Evolutionary conservation across 163 green algal species (phyloP), one percentile per base, ranked within the genome.

Genomic region (Scenedesmus sp.): DNA sequence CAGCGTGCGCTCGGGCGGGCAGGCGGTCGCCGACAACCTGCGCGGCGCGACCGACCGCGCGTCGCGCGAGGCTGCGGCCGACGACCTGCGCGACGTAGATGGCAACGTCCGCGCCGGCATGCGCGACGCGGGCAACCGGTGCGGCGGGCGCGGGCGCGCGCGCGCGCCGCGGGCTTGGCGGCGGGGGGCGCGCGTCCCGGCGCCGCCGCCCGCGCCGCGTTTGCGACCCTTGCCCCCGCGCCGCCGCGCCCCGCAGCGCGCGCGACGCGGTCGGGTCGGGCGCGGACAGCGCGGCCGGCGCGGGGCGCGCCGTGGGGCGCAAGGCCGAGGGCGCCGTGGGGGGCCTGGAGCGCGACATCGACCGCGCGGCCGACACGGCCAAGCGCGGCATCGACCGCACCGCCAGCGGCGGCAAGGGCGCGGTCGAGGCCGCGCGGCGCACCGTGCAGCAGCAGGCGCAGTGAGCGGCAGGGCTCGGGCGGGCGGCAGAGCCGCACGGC

Each of bases 351-450:
- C 28, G 63, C 44, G 53, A 29, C 51, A 74, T 81, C 45, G 74
- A 74, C 74, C 33, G 10, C 18, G 63, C 63, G 1, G 62, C 63
- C 24, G 63, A 67, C 28, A 15, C 64, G 33, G 42, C 74, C 63
- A 75, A 81, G 74, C 50, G 42, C 1, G 74, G 63, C 22, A 63
- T 81, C 24, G 74, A 81, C 51, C 71, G 71, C 42, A 62, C 56
- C 47, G 71, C 71, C n/a, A 28, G 2, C 2, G 60, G 47, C 2
- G 26, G 22, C 58, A 80, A 80, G 71, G n/a, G 47, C 10, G 58
- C 54, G 7, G 69, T 77, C 36, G 53, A 77, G 54, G 39, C 69
- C 10, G 39, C 39, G 53, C 56, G 42, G 13, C 58, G 42, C 15
- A 48, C 58, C 26, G 31, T 36, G 33, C 3, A 50, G n/a, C 4